Evolutionary conservation across 1,284 basidiomycete species (phyloP), one percentile per base, ranked within the genome.

Genomic region (Cerrena zonata): DNA sequence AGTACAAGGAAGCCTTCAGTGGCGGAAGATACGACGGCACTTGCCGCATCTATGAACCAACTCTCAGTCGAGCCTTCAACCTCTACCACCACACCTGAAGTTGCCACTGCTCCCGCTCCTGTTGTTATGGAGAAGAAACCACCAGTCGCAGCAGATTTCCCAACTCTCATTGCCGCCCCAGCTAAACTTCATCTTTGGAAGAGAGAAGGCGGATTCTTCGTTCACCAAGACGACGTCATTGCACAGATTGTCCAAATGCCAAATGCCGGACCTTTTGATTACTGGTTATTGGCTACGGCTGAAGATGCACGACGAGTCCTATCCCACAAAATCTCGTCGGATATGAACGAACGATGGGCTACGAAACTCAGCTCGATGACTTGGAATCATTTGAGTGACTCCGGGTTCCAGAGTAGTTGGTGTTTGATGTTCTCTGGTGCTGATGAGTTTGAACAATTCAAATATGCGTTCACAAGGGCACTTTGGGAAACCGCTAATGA

Each of bases 401-500:
- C 77, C 48, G 79, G 83, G 13, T 67, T 70, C 21, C 77, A 82
- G 61, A 83, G 78, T 63, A 92, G 92, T 51, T 94, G 93, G 92
- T 82, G 90, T 51, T 76, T 98, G 60, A 77, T 84, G 54, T 94
- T 96, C 65, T 60, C 65, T 4, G 71, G 73, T 13, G 64, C 75
- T 52, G 80, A 80, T 24, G 74, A 73, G 1, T 94, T 88, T 61
- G 66, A 72, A 3, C 68, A 66, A 7, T 91, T 92, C 71, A 78
- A 86, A 59, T 70, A 76, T 41, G 73, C 75, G 4, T 92, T 92
- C 64, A 82, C 82, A 2, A 79, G 76, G 56, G 83, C 80, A 53
- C 67, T 89, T 56, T 98, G 93, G 90, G 90, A 98, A 69, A 80
- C 79, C 7, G 71, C 88, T 50, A 89, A 97, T 69, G 77, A 83